Evolutionary conservation across 495 filamentous ascomycete genomes (phyloP).

Genomic region (Lepraria neglecta): DNA sequence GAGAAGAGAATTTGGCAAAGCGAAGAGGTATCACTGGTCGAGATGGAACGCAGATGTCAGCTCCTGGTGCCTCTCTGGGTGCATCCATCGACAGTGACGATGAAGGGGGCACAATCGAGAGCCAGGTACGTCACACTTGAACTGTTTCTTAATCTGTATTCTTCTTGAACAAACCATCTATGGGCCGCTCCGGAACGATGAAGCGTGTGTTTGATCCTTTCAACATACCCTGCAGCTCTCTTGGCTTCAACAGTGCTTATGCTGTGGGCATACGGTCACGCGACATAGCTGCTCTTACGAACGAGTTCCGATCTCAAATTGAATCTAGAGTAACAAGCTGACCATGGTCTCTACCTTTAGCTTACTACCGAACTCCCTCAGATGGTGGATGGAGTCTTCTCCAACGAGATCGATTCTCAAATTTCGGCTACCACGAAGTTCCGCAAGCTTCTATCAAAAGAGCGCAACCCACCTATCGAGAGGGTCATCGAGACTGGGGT

Average conservation of each 20-base stretch:
- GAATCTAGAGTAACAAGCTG: slow-evolving; percentile 15
- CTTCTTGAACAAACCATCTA: background rate
- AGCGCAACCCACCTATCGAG: slow-evolving; percentile 98
- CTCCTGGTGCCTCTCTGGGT: slow-evolving; percentile 77
- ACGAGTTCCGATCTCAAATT: background rate
- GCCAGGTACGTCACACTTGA: slow-evolving; percentile 70
- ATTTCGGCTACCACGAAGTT: slow-evolving; percentile 99
- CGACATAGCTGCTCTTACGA: background rate
- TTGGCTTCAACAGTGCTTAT: background rate
- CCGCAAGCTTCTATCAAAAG: slow-evolving; percentile 93
- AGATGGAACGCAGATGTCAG: slow-evolving; percentile 52
- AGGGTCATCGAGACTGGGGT: slow-evolving; percentile 99
- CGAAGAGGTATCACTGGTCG: slow-evolving; percentile 82
- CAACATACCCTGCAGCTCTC: background rate
- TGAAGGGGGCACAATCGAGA: slow-evolving; percentile 87
- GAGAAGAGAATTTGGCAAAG: slow-evolving; percentile 98
- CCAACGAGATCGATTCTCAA: slow-evolving; percentile 94
- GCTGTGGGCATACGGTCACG: background rate
- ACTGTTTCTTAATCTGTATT: background rate
- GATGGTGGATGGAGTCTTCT: slow-evolving; percentile 98
- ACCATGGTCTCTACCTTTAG: slow-evolving; percentile 45
- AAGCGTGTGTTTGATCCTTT: background rate
- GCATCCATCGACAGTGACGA: slow-evolving; percentile 94
- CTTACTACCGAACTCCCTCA: slow-evolving; percentile 94
- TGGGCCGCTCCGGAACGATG: background rate